Evolutionary conservation across 1,284 basidiomycete species (phyloP).

Genomic region (Ustilago sp.): DNA sequence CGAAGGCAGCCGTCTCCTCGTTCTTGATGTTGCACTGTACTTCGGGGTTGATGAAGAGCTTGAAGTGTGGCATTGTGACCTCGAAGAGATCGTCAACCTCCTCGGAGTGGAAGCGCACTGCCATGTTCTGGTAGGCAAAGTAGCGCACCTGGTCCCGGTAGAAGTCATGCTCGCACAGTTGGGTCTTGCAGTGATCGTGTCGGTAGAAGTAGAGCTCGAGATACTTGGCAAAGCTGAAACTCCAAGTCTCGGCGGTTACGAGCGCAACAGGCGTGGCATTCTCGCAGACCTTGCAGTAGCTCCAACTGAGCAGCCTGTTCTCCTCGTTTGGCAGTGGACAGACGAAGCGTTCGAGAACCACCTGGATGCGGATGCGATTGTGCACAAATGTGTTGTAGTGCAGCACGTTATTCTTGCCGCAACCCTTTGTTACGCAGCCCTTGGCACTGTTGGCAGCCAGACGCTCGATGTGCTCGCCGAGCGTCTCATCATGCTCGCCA

Average conservation of each 20-base stretch:
- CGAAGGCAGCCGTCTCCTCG: slow-evolving; percentile 82
- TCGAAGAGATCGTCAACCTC: slow-evolving; percentile 82
- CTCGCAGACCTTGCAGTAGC: slow-evolving; percentile 79
- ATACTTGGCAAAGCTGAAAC: slow-evolving; percentile 93
- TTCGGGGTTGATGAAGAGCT: slow-evolving; percentile 85
- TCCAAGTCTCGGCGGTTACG: slow-evolving; percentile 90
- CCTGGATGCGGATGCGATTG: slow-evolving; percentile 83
- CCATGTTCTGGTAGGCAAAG: slow-evolving; percentile 79
- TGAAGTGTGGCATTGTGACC: slow-evolving; percentile 87
- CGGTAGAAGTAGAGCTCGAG: slow-evolving; percentile 92
- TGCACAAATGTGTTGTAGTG: slow-evolving; percentile 92
- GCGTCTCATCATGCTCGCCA: slow-evolving; percentile 88
- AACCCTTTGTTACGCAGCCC: slow-evolving; percentile 82
- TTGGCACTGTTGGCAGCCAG: slow-evolving; percentile 78
- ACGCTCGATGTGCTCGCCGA: slow-evolving; percentile 91
- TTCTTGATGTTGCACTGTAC: slow-evolving; percentile 90
- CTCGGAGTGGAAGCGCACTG: slow-evolving; percentile 90
- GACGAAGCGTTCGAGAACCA: slow-evolving; percentile 72
- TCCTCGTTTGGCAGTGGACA: slow-evolving; percentile 71
- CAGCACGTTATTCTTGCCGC: slow-evolving; percentile 81
- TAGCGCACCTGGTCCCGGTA: slow-evolving; percentile 93
- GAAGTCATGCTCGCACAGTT: slow-evolving; percentile 90
- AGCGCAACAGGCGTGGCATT: slow-evolving; percentile 80
- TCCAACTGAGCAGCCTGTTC: slow-evolving; percentile 90
- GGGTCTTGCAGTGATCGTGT: slow-evolving; percentile 79